These are phyloP conservation scores for Geranomyces michiganensis DNA, from an alignment of 192 early-diverging fungal genomes.

Conservation along the genomic window DNA sequence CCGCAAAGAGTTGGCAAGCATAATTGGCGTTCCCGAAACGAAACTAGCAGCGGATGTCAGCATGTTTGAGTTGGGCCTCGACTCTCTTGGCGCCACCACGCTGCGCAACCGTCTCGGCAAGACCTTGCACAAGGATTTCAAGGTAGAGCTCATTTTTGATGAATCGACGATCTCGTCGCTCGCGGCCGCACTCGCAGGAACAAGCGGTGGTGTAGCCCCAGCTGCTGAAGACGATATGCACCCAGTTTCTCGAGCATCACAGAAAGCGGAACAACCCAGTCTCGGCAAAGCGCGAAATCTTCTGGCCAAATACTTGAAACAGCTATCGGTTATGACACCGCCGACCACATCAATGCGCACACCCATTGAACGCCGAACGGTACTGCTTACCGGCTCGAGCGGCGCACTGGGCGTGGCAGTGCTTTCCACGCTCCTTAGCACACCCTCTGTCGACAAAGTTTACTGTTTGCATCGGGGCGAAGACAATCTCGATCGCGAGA, in stretches of 20 bases:
- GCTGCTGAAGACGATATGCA: not conserved
- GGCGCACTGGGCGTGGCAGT: slow-evolving; percentile 15
- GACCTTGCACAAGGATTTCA: not conserved
- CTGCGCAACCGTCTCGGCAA: slow-evolving; percentile 17
- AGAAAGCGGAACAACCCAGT: not conserved
- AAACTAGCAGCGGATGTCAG: not conserved
- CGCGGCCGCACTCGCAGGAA: not conserved
- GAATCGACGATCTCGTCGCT: slow-evolving; percentile 7
- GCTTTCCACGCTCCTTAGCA: not conserved
- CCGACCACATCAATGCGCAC: not conserved
- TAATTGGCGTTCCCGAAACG: not conserved
- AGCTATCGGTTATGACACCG: not conserved
- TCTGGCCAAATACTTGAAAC: not conserved
- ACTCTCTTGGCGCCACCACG: slow-evolving; percentile 23
- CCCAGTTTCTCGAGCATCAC: not conserved
- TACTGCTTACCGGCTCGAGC: slow-evolving; percentile 10
- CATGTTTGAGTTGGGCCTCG: slow-evolving; percentile 24
- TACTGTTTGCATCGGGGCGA: slow-evolving; percentile 16
- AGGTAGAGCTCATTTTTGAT: slow-evolving; percentile 10
- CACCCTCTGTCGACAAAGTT: not conserved
- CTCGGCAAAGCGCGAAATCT: not conserved
- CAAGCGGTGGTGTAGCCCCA: no score
- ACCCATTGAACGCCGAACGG: not conserved
- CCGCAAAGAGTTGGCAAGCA: not conserved
- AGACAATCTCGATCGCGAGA: slow-evolving; percentile 5